These are phyloP conservation scores for Aureobasidium sp. DNA, from an alignment of 2,329 filamentous ascomycete species.

Conservation along the genomic window DNA sequence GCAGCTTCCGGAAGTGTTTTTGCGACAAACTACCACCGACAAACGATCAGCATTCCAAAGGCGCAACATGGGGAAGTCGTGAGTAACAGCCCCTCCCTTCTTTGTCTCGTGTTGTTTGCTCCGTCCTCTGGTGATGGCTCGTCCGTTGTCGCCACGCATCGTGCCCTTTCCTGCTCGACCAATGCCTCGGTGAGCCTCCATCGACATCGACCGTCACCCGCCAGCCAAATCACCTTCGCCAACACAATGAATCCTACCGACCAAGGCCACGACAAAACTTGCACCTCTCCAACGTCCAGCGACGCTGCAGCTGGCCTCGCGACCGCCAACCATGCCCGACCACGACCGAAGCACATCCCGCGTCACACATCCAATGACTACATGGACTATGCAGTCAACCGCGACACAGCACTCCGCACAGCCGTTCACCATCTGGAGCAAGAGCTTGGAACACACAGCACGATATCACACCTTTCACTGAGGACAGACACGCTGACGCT, in stretches of 20 bases:
- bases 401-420: conserved; percentile 25
- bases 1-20: background rate
- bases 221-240: background rate
- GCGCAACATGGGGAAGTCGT: conserved; percentile 14
- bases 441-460: conserved; percentile 23
- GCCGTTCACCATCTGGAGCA: conserved; percentile 24
- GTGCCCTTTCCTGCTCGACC: background rate
- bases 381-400: conserved; percentile 24
- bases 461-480: conserved; percentile 22
- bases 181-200: background rate
- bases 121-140: background rate
- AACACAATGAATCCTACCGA: background rate
- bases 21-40: background rate
- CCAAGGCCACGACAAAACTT: background rate
- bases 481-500: conserved; percentile 24
- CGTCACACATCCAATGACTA: conserved; percentile 24
- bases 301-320: background rate
- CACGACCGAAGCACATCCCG: conserved; percentile 26
- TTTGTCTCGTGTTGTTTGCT: conserved; percentile 4
- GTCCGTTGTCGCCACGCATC: background rate
- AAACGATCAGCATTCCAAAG: conserved; percentile 1
- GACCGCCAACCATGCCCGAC: conserved; percentile 24
- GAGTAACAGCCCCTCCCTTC: conserved; percentile 7
- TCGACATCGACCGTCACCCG: background rate
- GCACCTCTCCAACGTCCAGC: background rate